A percentile compares a stretch with the other conserved stretches of the same genome.
These are phyloP conservation scores for Colletotrichum sp. DNA, from an alignment of 2,329 filamentous ascomycete species.

Conservation along the genomic window DNA sequence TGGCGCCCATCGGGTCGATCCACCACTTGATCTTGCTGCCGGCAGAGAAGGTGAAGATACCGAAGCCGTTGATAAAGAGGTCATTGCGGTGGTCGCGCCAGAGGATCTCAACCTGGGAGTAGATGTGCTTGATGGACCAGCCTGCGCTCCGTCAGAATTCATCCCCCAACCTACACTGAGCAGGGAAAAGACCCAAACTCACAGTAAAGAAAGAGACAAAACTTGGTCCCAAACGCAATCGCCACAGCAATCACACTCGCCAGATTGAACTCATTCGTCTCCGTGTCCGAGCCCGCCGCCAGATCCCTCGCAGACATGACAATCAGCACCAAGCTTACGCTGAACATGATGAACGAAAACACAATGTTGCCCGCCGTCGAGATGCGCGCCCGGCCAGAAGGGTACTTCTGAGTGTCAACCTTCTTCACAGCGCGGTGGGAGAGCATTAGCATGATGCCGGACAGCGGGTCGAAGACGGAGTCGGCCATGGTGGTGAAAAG, in stretches of 20 bases:
- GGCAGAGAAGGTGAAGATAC: conserved; percentile 88
- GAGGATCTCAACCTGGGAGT: conserved; percentile 88
- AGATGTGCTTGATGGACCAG: conserved; percentile 87
- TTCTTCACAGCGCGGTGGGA: conserved; percentile 86
- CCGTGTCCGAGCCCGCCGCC: conserved; percentile 46
- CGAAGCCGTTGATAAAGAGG: conserved; percentile 93
- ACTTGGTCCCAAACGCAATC: conserved; percentile 84
- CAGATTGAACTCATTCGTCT: conserved; percentile 73
- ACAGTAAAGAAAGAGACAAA: conserved; percentile 86
- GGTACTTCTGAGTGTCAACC: conserved; percentile 86
- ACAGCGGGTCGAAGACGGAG: conserved; percentile 89
- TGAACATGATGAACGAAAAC: conserved; percentile 95
- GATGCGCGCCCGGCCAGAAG: conserved; percentile 89
- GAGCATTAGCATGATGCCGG: conserved; percentile 85
- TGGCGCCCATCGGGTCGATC: conserved; percentile 92
- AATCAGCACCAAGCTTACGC: conserved; percentile 82
- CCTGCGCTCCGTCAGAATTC: neutral
- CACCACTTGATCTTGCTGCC: conserved; percentile 91
- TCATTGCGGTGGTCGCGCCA: conserved; percentile 99
- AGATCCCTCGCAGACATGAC: conserved; percentile 83
- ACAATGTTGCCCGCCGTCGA: conserved; percentile 96
- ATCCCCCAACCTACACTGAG: accelerated
- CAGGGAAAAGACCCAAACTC: neutral
- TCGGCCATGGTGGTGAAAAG: conserved; percentile 98
- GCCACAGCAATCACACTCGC: conserved; percentile 85